Evolutionary conservation across 2,329 filamentous ascomycete genomes (phyloP), one percentile per base, ranked within the genome.

Genomic region (Pseudogymnoascus sp.): DNA sequence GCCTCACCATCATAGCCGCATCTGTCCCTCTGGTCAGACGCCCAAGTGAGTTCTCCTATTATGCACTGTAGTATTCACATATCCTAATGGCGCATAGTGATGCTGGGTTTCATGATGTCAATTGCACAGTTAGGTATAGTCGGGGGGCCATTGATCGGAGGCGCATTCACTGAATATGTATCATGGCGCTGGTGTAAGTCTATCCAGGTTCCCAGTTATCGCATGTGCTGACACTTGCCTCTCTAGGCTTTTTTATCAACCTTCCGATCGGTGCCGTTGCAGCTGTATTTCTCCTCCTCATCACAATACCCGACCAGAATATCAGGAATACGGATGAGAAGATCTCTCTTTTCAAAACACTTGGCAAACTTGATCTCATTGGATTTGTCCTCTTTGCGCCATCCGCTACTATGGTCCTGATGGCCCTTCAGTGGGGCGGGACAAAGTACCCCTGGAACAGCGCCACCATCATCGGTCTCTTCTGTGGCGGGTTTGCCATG

Each of bases 1-100:
- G 74, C 2, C 71, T 84, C 67, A 82, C 76, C 5, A 82, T 84
- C 35, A 74, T 83, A 53, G 76, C 76, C 74, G 62, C 68, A 74
- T 68, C 40, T 68, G 69, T 14, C 62, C 68, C 25, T 12, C 28
- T 64, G 14, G 62, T 62, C 4, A 68, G 65, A 56, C 56, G 64
- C 28, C 63, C 66, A 67, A 31, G 65, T 66, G 56, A 59, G 60
- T 40, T n/a, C 12, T 14, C 40, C 10, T 33, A 21, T 18, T 7
- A 23, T 16, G 6, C 42, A 42, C 12, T 4, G 18, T 12, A 38
- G 21, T 28, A 14, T 35, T 38, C n/a, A 8, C 25, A 16, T n/a
- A 38, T 23, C 16, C 56, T 60, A 11, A 60, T 11, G 14, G 1
- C 56, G 14, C 16, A 12, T n/a, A 60, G 56, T 40, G 37, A 60